Evolutionary conservation across 345 rosid species (phyloP).

Genomic region (Aquilaria malaccensis): DNA sequence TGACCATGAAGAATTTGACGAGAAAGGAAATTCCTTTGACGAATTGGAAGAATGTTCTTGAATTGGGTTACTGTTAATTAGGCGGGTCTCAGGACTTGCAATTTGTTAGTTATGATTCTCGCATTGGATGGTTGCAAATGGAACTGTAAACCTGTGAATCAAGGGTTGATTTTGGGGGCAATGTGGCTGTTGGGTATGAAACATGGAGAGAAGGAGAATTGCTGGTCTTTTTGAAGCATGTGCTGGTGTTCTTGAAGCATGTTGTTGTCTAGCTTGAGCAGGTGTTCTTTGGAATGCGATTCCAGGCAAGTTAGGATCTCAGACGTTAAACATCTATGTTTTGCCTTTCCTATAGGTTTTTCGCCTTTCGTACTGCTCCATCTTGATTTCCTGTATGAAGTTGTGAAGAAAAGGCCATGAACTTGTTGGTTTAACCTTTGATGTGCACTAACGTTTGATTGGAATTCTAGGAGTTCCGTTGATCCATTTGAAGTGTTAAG

Average conservation of each 20-base stretch:
- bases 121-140: neutral
- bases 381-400: too few relatives aligned
- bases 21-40: conserved; percentile 8
- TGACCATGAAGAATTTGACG: conserved; percentile 4
- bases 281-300: conserved; percentile 79
- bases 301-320: conserved; percentile 47
- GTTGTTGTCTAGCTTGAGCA: conserved; percentile 96
- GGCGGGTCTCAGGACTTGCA: too few relatives aligned
- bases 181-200: neutral
- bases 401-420: too few relatives aligned
- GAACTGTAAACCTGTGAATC: neutral
- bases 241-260: conserved; percentile 38
- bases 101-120: conserved; percentile 6
- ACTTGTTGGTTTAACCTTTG: too few relatives aligned
- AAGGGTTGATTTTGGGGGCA: neutral
- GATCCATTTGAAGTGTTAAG: too few relatives aligned
- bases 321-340: too few relatives aligned
- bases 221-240: conserved; percentile 22
- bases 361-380: too few relatives aligned
- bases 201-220: conserved; percentile 40
- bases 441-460: too few relatives aligned
- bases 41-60: neutral
- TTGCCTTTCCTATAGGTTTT: too few relatives aligned
- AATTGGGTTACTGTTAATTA: neutral
- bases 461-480: too few relatives aligned